Evolutionary conservation across 306 rosid species (phyloP).

Genomic region (Crotalaria pallida): DNA sequence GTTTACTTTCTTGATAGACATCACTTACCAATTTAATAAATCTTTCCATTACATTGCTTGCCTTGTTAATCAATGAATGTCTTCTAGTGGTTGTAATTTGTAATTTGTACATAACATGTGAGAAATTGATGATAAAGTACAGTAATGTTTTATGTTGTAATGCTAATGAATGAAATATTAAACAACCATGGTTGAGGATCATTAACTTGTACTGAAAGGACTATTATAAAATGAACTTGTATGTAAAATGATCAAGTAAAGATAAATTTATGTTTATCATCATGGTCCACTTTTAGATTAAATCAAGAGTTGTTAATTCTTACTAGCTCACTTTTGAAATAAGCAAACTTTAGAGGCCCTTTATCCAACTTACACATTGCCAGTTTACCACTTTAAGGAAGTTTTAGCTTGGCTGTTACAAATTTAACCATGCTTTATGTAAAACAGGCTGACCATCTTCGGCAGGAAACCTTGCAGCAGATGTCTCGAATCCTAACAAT

Average conservation of each 20-base stretch:
- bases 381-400: neutral
- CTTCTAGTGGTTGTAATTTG: neutral
- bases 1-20: neutral
- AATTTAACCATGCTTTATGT: slow-evolving; percentile 10
- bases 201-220: neutral
- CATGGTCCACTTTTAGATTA: no score
- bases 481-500: slow-evolving; percentile 65
- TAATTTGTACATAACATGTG: no score
- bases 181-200: neutral
- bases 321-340: no score
- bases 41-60: neutral
- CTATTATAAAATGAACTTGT: no score
- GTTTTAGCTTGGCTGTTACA: neutral
- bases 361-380: neutral
- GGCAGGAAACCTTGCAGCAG: slow-evolving; percentile 74
- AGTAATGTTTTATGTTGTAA: neutral
- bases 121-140: no score
- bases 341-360: no score
- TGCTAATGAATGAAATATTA: neutral
- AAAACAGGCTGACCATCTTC: slow-evolving; percentile 87
- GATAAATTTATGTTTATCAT: neutral
- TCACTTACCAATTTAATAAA: neutral
- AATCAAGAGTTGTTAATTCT: no score
- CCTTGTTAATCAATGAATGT: neutral
- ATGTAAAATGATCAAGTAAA: no score